Evolutionary conservation across 345 rosid genomes (phyloP).

Genomic region (Melastoma malabathricum): DNA sequence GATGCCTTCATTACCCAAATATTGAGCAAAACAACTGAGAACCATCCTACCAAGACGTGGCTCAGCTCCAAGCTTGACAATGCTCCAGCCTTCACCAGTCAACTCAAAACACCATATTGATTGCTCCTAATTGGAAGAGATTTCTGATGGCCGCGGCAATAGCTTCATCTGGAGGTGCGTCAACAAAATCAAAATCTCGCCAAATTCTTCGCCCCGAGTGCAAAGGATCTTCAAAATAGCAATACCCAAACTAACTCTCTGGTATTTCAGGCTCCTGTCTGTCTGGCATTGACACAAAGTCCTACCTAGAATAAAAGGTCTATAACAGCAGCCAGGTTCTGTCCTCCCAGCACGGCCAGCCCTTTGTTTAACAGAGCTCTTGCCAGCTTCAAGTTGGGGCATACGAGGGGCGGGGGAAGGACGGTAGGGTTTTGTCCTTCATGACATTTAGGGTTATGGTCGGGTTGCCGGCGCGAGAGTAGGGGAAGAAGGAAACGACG

Average conservation of each 20-base stretch:
- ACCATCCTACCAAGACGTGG: slow-evolving; percentile 85
- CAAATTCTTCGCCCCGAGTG: slow-evolving; percentile 49
- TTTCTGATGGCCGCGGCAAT: slow-evolving; percentile 59
- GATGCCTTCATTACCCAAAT: slow-evolving; percentile 70
- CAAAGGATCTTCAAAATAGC: slow-evolving; percentile 77
- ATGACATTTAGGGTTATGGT: too few relatives aligned
- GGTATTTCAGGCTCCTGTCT: slow-evolving; percentile 80
- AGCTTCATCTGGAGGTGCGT: slow-evolving; percentile 62
- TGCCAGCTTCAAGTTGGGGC: slow-evolving; percentile 56
- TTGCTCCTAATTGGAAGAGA: slow-evolving; percentile 71
- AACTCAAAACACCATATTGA: slow-evolving; percentile 35
- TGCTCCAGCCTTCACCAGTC: slow-evolving; percentile 43
- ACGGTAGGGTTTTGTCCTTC: background rate
- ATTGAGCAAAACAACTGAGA: slow-evolving; percentile 32
- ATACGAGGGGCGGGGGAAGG: slow-evolving; percentile 1
- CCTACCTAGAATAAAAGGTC: slow-evolving; percentile 48
- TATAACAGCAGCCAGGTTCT: slow-evolving; percentile 73
- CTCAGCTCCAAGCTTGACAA: slow-evolving; percentile 80
- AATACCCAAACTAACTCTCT: slow-evolving; percentile 83
- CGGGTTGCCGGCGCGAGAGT: too few relatives aligned
- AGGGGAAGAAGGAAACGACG: too few relatives aligned
- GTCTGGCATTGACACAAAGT: slow-evolving; percentile 42
- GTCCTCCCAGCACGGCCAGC: slow-evolving; percentile 99
- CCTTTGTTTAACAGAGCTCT: slow-evolving; percentile 81
- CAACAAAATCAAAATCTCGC: slow-evolving; percentile 70